Conservation (phyloP, 2,329 filamentous ascomycete genomes). For the Aulographum hederae region DNA sequence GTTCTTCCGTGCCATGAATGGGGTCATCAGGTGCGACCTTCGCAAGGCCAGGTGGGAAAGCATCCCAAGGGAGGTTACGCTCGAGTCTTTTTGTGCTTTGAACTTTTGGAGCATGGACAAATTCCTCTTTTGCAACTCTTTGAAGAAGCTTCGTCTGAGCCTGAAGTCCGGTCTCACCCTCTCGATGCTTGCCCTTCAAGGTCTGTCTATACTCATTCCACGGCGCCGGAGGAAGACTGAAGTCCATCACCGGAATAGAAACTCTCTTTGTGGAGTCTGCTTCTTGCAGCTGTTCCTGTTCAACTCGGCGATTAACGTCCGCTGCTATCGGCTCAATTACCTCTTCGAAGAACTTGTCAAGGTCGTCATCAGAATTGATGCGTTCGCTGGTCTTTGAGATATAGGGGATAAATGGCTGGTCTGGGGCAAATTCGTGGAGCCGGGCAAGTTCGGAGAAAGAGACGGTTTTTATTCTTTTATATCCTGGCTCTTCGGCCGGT, state of each 20-base stretch:
- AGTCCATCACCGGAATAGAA: slow-evolving; percentile 28
- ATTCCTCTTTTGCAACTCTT: slow-evolving; percentile 15
- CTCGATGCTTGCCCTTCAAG: slow-evolving; percentile 3
- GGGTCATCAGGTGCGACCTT: slow-evolving; percentile 18
- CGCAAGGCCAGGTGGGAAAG: slow-evolving; percentile 24
- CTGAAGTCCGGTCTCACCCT: slow-evolving; percentile 11
- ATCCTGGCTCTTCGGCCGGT: slow-evolving; percentile 8
- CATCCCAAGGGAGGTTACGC: slow-evolving; percentile 24
- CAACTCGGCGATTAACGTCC: slow-evolving; percentile 15
- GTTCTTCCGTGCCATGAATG: slow-evolving; percentile 19
- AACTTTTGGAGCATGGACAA: slow-evolving; percentile 19
- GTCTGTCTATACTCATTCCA: slow-evolving; percentile 23
- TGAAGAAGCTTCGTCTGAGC: slow-evolving; percentile 15
- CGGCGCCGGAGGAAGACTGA: slow-evolving; percentile 22
- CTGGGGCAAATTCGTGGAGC: slow-evolving; percentile 15
- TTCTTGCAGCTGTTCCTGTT: slow-evolving; percentile 27
- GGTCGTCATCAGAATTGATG: slow-evolving; percentile 12
- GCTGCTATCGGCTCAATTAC: slow-evolving; percentile 18
- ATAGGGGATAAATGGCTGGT: slow-evolving; percentile 10
- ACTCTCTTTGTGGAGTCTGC: slow-evolving; percentile 29
- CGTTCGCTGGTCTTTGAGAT: slow-evolving; percentile 8
- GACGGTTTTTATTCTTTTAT: slow-evolving; percentile 21
- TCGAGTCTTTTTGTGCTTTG: slow-evolving; percentile 20
- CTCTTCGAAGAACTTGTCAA: slow-evolving; percentile 16
- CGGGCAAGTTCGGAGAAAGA: slow-evolving; percentile 19